phyloP scores from a whole-genome alignment of 345 rosid species.

The Populus simonii region DNA sequence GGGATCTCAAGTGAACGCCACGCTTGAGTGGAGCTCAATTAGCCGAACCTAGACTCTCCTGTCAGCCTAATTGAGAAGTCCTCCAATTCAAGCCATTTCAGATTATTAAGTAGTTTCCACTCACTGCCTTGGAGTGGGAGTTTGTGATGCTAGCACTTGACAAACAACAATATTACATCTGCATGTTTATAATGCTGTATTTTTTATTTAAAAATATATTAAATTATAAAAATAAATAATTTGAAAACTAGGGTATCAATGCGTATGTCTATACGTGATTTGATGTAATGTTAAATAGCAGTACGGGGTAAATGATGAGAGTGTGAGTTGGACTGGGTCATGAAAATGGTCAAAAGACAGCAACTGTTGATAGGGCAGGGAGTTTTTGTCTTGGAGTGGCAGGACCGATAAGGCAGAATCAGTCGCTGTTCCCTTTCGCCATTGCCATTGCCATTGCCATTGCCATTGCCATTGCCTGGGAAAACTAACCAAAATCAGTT shows the following conservation, averaged over 20 bases:
- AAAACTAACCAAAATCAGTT: slow-evolving; percentile 37
- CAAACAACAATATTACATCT: no score
- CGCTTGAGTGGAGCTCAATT: background rate
- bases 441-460: no score
- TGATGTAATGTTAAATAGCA: background rate
- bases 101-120: no score
- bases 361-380: slow-evolving; percentile 18
- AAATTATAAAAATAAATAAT: no score
- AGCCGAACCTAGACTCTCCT: background rate
- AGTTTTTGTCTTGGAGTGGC: slow-evolving; percentile 37
- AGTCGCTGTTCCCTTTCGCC: slow-evolving; percentile 30
- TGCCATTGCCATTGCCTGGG: slow-evolving; percentile 30
- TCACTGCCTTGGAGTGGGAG: no score
- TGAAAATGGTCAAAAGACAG: slow-evolving; percentile 20
- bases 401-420: slow-evolving; percentile 43
- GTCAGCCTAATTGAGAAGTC: background rate
- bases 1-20: background rate
- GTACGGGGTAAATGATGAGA: background rate
- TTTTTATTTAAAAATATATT: no score
- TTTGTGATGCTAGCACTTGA: no score
- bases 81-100: background rate
- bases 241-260: no score
- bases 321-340: slow-evolving; percentile 23
- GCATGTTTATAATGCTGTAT: no score
- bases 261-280: background rate